Evolutionary conservation across 768 basidiomycete species (phyloP).

Genomic region (Rhodotorula toruloides): DNA sequence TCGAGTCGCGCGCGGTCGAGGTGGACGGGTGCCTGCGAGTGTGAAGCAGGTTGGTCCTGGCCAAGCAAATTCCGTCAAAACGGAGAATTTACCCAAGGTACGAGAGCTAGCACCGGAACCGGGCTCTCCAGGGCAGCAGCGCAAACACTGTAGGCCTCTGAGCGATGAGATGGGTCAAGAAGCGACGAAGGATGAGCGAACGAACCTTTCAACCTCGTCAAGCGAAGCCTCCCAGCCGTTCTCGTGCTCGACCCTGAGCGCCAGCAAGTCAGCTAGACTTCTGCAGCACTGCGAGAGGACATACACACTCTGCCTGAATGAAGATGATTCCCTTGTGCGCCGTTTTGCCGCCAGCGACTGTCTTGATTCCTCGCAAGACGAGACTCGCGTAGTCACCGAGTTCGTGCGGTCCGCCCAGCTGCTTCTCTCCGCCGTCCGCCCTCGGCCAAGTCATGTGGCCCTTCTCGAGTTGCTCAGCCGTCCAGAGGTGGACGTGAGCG

Average conservation of each 20-base stretch:
- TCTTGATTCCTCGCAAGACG: not conserved
- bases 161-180: too few species aligned
- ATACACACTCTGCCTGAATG: constrained; percentile 31
- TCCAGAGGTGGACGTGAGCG: constrained; percentile 20
- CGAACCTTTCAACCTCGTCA: constrained; percentile 29
- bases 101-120: constrained; percentile 15
- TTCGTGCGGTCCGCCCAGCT: constrained; percentile 21
- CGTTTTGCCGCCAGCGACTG: constrained; percentile 2
- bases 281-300: not conserved
- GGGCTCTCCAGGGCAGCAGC: not conserved
- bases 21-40: constrained; percentile 18
- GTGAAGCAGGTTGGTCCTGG: not conserved
- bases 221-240: constrained; percentile 34
- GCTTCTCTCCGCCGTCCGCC: not conserved
- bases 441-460: constrained; percentile 5
- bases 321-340: constrained; percentile 12
- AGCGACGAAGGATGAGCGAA: not conserved
- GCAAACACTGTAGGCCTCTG: constrained; percentile 10
- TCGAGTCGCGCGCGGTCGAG: constrained; percentile 11
- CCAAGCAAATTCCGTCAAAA: not conserved
- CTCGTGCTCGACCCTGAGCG: constrained; percentile 9
- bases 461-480: not conserved
- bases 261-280: not conserved
- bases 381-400: not conserved
- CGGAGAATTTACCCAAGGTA: constrained; percentile 13